Conservation (phyloP, 257 asterid species). For the Verbascum thapsus region DNA sequence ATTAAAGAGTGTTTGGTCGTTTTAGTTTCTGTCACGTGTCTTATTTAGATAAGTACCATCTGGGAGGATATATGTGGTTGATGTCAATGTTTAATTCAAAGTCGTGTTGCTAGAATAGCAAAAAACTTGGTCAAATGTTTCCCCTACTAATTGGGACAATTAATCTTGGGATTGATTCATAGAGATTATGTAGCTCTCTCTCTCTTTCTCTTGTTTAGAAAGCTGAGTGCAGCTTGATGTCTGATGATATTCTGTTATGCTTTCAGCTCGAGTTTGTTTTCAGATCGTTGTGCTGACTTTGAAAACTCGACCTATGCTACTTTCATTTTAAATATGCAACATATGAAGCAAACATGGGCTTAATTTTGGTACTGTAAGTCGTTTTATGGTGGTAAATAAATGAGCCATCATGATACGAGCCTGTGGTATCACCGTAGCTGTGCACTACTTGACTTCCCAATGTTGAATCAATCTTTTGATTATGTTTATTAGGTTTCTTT, state of each 20-base stretch:
- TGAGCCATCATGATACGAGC: not conserved
- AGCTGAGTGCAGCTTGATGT: not conserved
- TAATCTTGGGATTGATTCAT: not conserved
- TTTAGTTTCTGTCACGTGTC: not conserved
- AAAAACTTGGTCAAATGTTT: not conserved
- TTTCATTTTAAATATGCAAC: not conserved
- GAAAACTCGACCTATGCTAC: not conserved
- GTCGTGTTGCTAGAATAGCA: not conserved
- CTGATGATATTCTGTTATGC: not conserved
- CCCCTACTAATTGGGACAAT: not conserved
- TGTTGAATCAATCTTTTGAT: not conserved
- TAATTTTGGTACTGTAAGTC: not conserved
- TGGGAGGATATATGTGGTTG: not conserved
- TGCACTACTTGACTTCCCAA: not conserved
- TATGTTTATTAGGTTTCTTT: not conserved
- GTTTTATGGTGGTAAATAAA: slow-evolving; percentile 3
- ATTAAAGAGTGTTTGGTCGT: slow-evolving; percentile 7
- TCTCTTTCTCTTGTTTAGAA: not conserved
- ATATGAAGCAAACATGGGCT: not conserved
- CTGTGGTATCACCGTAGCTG: not conserved
- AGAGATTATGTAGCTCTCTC: not conserved
- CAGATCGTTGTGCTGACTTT: slow-evolving; percentile 1
- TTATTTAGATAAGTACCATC: not conserved
- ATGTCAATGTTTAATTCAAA: not conserved
- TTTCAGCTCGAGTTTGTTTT: not conserved